Evolutionary conservation across 805 yeast species (phyloP).

Genomic region (Ogataea allantospora): DNA sequence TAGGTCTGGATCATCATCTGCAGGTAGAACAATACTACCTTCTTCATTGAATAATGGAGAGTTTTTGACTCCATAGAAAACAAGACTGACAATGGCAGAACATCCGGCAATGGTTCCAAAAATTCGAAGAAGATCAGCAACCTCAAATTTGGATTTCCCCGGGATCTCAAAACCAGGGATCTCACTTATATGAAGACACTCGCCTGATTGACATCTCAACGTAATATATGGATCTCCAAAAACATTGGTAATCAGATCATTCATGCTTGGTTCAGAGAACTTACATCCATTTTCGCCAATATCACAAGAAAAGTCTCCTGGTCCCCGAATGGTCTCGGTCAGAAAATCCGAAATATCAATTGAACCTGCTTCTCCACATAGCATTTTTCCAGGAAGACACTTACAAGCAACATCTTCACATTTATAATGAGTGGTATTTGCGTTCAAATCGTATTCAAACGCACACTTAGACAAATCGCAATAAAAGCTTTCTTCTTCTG

Average conservation of each 20-base stretch:
- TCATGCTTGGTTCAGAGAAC: conserved; percentile 95
- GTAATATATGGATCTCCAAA: conserved; percentile 95
- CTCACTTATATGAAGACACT: conserved; percentile 88
- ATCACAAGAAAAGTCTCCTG: conserved; percentile 89
- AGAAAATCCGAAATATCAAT: conserved; percentile 92
- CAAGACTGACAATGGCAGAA: conserved; percentile 40
- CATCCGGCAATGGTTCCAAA: conserved; percentile 43
- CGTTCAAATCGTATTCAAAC: conserved; percentile 57
- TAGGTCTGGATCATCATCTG: conserved; percentile 37
- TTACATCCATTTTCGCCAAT: conserved; percentile 57
- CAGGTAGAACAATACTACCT: conserved; percentile 23
- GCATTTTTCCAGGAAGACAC: conserved; percentile 88
- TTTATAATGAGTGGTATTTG: conserved; percentile 70
- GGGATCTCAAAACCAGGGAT: conserved; percentile 88
- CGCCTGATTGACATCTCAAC: conserved; percentile 78
- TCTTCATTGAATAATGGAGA: conserved; percentile 57
- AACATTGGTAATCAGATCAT: conserved; percentile 81
- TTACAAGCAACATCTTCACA: conserved; percentile 81
- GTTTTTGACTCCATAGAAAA: conserved; percentile 49
- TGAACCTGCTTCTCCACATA: conserved; percentile 92
- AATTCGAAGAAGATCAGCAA: conserved; percentile 47
- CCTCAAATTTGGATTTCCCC: conserved; percentile 42
- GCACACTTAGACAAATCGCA: conserved; percentile 80
- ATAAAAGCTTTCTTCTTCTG: conserved; percentile 81
- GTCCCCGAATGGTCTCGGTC: conserved; percentile 86